phyloP scores from a whole-genome alignment of 345 rosid genomes.

The Eucalyptus sideroxylon region DNA sequence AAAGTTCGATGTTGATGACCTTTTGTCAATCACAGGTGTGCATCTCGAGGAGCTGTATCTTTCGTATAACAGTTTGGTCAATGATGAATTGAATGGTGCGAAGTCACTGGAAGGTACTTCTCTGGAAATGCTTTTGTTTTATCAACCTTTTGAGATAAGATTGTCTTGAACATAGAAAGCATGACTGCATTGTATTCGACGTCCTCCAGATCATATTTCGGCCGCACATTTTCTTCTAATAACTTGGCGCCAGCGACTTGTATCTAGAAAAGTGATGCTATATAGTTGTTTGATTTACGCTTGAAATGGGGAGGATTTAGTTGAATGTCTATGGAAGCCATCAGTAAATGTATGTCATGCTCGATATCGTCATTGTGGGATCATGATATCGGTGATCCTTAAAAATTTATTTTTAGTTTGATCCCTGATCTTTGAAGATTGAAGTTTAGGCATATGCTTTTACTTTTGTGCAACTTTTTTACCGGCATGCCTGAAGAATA shows the following conservation, averaged over 20 bases:
- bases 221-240: not conserved
- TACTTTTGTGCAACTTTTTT: not conserved
- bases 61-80: rapidly evolving
- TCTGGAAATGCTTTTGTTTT: rapidly evolving
- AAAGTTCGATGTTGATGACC: no score
- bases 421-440: not conserved
- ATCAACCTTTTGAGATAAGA: not conserved
- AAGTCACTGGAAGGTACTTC: no score
- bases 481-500: rapidly evolving
- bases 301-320: not conserved
- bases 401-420: no score
- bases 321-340: not conserved
- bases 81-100: rapidly evolving
- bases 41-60: no score
- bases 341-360: not conserved
- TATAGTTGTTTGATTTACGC: not conserved
- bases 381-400: no score
- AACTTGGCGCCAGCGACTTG: not conserved
- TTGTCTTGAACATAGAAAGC: not conserved
- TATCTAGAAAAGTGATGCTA: not conserved
- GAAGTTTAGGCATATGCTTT: not conserved
- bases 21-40: no score
- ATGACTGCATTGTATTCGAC: not conserved
- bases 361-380: not conserved
- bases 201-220: not conserved